Evolutionary conservation across 345 rosid species (phyloP).

Genomic region (Ceriops zippeliana): DNA sequence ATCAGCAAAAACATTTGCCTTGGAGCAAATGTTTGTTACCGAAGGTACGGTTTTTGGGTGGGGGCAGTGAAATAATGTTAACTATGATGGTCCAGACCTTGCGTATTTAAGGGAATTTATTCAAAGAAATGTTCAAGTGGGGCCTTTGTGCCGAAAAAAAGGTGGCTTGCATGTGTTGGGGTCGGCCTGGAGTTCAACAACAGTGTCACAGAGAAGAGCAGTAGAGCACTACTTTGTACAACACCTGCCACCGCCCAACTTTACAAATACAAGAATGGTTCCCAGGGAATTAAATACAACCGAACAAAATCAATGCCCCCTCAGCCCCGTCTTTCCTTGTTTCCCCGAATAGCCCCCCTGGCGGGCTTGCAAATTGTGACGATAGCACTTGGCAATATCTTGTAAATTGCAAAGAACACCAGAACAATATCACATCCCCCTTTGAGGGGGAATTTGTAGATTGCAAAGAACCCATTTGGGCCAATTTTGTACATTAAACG

Average conservation of each 20-base stretch:
- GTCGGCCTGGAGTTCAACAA: conserved; percentile 28
- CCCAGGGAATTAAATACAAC: conserved; percentile 30
- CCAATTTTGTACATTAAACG: too few species aligned
- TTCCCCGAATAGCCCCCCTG: background rate
- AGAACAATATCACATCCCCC: too few species aligned
- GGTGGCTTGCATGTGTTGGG: conserved; percentile 39
- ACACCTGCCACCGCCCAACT: conserved; percentile 31
- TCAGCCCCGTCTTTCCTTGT: background rate
- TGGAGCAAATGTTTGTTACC: too few species aligned
- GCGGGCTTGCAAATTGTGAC: too few species aligned
- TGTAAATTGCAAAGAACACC: too few species aligned
- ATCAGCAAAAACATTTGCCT: too few species aligned
- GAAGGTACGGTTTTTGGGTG: too few species aligned
- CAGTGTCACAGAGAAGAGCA: conserved; percentile 13
- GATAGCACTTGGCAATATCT: too few species aligned
- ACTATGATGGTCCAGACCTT: background rate
- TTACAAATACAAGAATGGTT: conserved; percentile 33
- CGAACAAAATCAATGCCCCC: conserved; percentile 19
- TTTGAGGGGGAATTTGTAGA: too few species aligned
- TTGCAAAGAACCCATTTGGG: too few species aligned
- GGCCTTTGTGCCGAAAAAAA: conserved; percentile 22
- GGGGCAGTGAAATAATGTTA: conserved; percentile 3
- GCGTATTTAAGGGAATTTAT: conserved; percentile 2
- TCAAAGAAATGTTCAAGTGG: conserved; percentile 24
- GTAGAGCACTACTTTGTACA: conserved; percentile 24